Evolutionary conservation across 164 flowering plant genomes (phyloP).

Genomic region (Dillenia suffruticosa): DNA sequence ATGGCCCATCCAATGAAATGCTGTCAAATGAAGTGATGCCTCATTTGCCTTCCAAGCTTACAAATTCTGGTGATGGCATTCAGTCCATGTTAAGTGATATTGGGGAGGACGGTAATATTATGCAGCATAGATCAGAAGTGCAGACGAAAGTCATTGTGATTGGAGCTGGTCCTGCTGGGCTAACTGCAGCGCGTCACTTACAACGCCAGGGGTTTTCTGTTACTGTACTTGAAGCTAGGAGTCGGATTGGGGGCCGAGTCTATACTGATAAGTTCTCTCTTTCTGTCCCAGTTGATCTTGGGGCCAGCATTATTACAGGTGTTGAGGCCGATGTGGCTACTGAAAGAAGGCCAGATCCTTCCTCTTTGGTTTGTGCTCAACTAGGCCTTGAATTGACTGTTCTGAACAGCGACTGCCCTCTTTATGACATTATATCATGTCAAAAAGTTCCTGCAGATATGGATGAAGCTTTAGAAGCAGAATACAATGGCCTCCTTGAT

Average conservation of each 20-base stretch:
- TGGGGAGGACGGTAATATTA: conserved; percentile 8
- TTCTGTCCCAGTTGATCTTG: conserved; percentile 98
- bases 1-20: conserved; percentile 18
- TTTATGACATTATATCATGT: conserved; percentile 82
- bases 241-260: conserved; percentile 94
- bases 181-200: conserved; percentile 96
- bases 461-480: conserved; percentile 94
- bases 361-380: conserved; percentile 89
- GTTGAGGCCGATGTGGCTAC: conserved; percentile 97
- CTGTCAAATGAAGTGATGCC: conserved; percentile 18
- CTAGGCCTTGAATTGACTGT: conserved; percentile 89
- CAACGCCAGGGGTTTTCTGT: conserved; percentile 90
- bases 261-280: conserved; percentile 86
- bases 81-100: conserved; percentile 15
- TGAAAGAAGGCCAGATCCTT: conserved; percentile 96
- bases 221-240: conserved; percentile 82
- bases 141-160: conserved; percentile 62
- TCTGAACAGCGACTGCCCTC: conserved; percentile 94
- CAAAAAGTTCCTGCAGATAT: conserved; percentile 82
- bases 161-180: conserved; percentile 99
- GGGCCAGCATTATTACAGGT: conserved; percentile 98
- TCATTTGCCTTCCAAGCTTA: conserved; percentile 11
- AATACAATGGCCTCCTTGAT: conserved; percentile 90
- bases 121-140: conserved; percentile 28
- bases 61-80: conserved; percentile 12